phyloP scores from a whole-genome alignment of 1,284 basidiomycete genomes.

The Sparassis latifolia region DNA sequence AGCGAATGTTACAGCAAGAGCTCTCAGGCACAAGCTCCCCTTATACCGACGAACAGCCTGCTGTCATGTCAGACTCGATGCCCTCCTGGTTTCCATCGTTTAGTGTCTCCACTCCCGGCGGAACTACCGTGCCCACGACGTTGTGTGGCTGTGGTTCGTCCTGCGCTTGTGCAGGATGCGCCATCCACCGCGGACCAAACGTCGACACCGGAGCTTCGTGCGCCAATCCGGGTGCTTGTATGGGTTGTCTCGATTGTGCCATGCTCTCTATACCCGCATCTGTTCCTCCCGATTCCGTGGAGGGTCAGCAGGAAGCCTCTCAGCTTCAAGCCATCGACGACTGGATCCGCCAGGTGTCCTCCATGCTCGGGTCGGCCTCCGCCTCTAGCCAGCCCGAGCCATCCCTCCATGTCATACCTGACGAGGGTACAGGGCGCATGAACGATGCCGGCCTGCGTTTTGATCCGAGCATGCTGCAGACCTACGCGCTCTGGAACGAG shows the following conservation, averaged over 20 bases:
- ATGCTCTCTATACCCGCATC: conserved; percentile 36
- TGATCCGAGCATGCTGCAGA: conserved; percentile 13
- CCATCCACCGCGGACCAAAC: conserved; percentile 36
- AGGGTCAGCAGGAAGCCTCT: conserved; percentile 14
- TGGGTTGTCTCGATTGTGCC: conserved; percentile 50
- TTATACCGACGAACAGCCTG: conserved; percentile 1
- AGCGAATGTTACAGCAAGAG: neutral
- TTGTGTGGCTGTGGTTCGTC: conserved; percentile 46
- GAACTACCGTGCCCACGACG: conserved; percentile 12
- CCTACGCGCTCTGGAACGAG: conserved; percentile 19
- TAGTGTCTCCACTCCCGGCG: conserved; percentile 10
- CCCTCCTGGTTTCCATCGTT: conserved; percentile 3
- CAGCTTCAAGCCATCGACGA: conserved; percentile 38
- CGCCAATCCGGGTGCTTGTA: conserved; percentile 40
- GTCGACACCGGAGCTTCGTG: conserved; percentile 31
- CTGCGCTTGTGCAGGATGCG: conserved; percentile 49
- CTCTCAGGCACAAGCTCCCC: conserved; percentile 3
- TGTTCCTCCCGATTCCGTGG: conserved; percentile 16
- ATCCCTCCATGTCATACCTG: neutral
- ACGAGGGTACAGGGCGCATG: neutral
- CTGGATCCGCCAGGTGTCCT: conserved; percentile 37
- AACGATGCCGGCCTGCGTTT: conserved; percentile 9
- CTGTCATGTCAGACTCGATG: neutral
- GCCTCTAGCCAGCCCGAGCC: conserved; percentile 3
- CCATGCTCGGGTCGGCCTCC: conserved; percentile 9